These are phyloP conservation scores for Pisolithus marmoratus DNA, from an alignment of 768 basidiomycete genomes.

Conservation along the genomic window DNA sequence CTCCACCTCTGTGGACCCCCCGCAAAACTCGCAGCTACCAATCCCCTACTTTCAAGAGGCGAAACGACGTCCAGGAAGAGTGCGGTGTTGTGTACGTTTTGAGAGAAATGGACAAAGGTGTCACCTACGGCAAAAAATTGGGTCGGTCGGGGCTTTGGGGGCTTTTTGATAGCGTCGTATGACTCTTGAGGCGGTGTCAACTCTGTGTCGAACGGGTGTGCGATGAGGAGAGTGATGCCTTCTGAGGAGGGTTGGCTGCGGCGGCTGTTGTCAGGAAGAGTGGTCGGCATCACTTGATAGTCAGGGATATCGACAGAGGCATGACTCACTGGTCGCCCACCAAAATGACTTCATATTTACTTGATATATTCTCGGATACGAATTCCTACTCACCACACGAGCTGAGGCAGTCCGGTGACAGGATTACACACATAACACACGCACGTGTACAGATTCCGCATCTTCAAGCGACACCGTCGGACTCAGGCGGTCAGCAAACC, in stretches of 20 bases:
- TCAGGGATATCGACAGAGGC: not conserved
- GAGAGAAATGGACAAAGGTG: not conserved
- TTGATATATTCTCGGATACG: conserved; percentile 39
- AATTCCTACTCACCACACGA: conserved; percentile 35
- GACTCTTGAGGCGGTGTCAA: conserved; percentile 9
- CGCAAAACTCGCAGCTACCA: conserved; percentile 36
- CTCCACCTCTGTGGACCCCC: conserved; percentile 38
- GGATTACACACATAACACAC: conserved; percentile 8
- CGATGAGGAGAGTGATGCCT: conserved; percentile 10
- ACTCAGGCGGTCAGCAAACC: conserved; percentile 37
- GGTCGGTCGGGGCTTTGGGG: conserved; percentile 5
- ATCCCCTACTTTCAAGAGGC: conserved; percentile 37
- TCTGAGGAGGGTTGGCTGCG: conserved; percentile 30
- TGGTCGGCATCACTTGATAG: not conserved
- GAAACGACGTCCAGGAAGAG: conserved; percentile 38
- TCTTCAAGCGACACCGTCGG: conserved; percentile 33
- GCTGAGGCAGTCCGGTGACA: not conserved
- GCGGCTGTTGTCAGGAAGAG: conserved; percentile 34
- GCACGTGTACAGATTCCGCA: conserved; percentile 42
- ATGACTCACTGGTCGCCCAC: conserved; percentile 51
- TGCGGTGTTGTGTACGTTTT: conserved; percentile 8
- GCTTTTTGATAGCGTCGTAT: not conserved
- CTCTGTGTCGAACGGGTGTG: conserved; percentile 11
- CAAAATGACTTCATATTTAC: conserved; percentile 44
- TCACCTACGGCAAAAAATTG: not conserved